Evolutionary conservation across 148 eudicot species (phyloP).

Genomic region (Pharnaceum exiguum): DNA sequence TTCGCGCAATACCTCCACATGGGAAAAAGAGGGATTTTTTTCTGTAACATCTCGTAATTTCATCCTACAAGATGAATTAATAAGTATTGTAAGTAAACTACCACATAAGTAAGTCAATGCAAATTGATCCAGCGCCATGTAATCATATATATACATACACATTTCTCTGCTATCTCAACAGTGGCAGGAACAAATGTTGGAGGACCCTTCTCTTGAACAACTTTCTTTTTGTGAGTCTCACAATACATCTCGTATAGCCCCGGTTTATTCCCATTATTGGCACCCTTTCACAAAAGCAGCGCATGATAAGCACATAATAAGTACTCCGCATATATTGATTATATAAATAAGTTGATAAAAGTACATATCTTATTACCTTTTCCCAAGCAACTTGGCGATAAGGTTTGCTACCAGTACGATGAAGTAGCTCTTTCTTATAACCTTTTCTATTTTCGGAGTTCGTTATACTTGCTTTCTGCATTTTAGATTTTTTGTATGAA

Average conservation of each 20-base stretch:
- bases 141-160: too few relatives aligned
- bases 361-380: background rate
- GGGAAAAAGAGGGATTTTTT: background rate
- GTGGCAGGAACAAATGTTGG: background rate
- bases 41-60: background rate
- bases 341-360: too few relatives aligned
- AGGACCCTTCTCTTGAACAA: too few relatives aligned
- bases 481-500: background rate
- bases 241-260: background rate
- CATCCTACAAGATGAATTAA: background rate
- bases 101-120: background rate
- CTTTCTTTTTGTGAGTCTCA: background rate
- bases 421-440: background rate
- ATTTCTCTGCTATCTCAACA: background rate
- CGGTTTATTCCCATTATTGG: background rate
- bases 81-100: background rate
- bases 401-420: background rate
- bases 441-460: background rate
- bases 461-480: background rate
- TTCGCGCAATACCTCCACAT: background rate
- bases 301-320: background rate
- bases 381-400: background rate
- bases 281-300: background rate
- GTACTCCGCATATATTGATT: background rate
- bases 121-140: too few relatives aligned